phyloP scores from a whole-genome alignment of 1,284 basidiomycete genomes.

The Heterobasidion occidentale region DNA sequence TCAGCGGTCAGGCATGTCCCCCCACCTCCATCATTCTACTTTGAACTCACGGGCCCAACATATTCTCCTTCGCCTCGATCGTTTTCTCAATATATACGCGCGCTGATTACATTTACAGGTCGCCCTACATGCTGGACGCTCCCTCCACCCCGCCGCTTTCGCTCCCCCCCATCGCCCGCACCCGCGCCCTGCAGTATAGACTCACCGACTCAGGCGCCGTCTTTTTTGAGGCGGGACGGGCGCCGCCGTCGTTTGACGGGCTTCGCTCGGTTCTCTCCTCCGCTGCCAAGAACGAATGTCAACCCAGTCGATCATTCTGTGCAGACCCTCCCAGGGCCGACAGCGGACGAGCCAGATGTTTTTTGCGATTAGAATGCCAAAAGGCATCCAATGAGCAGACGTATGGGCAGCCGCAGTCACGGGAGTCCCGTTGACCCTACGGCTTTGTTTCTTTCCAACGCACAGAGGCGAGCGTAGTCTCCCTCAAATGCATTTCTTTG shows the following conservation, averaged over 20 bases:
- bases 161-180: conserved; percentile 38
- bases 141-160: conserved; percentile 20
- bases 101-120: conserved; percentile 37
- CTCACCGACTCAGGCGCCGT: conserved; percentile 52
- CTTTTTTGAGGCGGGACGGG: conserved; percentile 68
- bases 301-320: no score
- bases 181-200: conserved; percentile 56
- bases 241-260: conserved; percentile 43
- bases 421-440: no score
- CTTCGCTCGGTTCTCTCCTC: not conserved
- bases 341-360: no score
- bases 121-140: conserved; percentile 50
- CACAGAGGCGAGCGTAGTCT: no score
- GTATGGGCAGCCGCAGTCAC: no score
- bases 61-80: not conserved
- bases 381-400: no score
- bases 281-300: not conserved
- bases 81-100: not conserved
- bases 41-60: not conserved
- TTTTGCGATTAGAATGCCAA: no score
- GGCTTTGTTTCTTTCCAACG: no score
- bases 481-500: no score
- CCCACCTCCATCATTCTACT: conserved; percentile 1
- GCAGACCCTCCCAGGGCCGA: no score
- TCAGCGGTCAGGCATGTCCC: conserved; percentile 60